These are phyloP conservation scores for Pseudogymnoascus pannorum DNA, from an alignment of 2,329 filamentous ascomycete genomes.

Conservation along the genomic window DNA sequence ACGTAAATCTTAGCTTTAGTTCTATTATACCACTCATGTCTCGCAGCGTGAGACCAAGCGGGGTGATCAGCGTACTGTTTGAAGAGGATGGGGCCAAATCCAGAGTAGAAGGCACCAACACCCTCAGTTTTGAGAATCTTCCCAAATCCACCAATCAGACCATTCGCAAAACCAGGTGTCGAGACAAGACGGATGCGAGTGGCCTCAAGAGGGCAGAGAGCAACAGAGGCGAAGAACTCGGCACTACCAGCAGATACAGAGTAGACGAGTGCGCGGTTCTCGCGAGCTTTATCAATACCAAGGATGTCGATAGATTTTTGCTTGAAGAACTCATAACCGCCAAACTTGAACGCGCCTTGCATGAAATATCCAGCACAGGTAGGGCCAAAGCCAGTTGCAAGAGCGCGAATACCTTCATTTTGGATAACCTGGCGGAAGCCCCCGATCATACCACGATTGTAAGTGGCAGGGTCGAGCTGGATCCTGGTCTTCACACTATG, in stretches of 20 bases:
- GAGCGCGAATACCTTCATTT: conserved; percentile 77
- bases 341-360: conserved; percentile 88
- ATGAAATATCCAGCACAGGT: conserved; percentile 90
- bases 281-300: conserved; percentile 67
- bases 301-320: conserved; percentile 76
- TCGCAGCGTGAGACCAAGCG: background rate
- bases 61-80: conserved; percentile 52
- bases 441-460: conserved; percentile 81
- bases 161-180: conserved; percentile 75
- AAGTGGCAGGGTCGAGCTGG: conserved; percentile 82
- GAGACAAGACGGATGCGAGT: conserved; percentile 92
- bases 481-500: conserved; percentile 88
- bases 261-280: conserved; percentile 79
- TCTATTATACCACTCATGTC: background rate
- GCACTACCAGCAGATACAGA: conserved; percentile 59
- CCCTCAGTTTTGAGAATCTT: conserved; percentile 82
- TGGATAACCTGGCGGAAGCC: conserved; percentile 80
- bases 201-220: conserved; percentile 85
- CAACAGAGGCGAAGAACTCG: conserved; percentile 68
- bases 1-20: conserved; percentile 12
- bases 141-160: conserved; percentile 69
- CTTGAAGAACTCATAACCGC: conserved; percentile 96
- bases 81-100: conserved; percentile 81
- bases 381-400: conserved; percentile 78
- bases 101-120: conserved; percentile 80